Base-by-base conservation (phyloP, 2,329 filamentous ascomycete species). In the Fusarium sp. region DNA sequence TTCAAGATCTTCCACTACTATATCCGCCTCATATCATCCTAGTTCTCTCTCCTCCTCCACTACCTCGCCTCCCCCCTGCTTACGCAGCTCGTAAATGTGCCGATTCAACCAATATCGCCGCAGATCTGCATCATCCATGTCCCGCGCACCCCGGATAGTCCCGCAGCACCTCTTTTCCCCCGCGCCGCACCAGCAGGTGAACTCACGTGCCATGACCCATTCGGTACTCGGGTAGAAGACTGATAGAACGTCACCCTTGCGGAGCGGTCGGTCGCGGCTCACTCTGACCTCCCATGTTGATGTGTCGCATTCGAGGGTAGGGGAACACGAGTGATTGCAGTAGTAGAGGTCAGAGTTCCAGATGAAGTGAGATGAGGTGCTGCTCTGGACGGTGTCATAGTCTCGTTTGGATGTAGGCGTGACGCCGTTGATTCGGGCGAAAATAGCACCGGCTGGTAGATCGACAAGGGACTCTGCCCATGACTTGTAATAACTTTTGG, bases 171-270 rank as follows among this genome's bases (percentile, higher is more conserved):
- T 34, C 32, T 25, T 15, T 25, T 51, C 48, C 32, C 48, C 48
- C 22, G 48, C 48, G 16, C 48, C 48, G 48, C 48, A 51, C 48
- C 48, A 51, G 32, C 48, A 51, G 22, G 48, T 51, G 22, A 51
- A 51, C 48, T 51, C 48, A 40, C 48, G 48, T 4, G 48, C 48
- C 18, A 51, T 18, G 22, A 38, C 20, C 48, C 48, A 51, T 7
- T 51, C 48, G 48, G 48, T 51, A 51, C 48, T 51, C 22, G 48
- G 48, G 22, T 51, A 51, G 32, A 51, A 51, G 32, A 51, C 48
- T 34, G 48, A 51, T 6, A 51, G 48, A 18, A 51, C 48, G 30
- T 51, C 48, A 38, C 48, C 48, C 48, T 51, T 51, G 11, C 32
- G 48, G 48, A 51, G 48, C 22, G 48, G 48, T 7, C 48, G 29